Evolutionary conservation across 2,329 filamentous ascomycete species (phyloP).

Genomic region (Penicillium sp.): DNA sequence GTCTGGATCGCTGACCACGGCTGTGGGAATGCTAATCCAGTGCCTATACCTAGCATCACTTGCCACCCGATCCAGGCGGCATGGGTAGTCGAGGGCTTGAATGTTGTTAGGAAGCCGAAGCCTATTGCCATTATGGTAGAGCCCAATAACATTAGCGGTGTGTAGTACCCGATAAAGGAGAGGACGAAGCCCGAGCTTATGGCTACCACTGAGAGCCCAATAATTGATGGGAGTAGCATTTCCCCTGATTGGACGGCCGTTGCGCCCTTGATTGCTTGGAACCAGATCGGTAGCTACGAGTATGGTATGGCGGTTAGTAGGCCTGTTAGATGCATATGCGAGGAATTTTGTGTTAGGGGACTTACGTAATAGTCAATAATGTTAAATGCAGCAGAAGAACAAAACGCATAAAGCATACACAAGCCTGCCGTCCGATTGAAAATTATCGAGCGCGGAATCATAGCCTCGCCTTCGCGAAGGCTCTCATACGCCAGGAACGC

Average conservation of each 20-base stretch:
- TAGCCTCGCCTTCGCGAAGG: not conserved
- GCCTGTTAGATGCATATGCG: not conserved
- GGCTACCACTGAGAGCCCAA: not conserved
- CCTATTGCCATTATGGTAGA: not conserved
- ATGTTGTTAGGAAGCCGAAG: not conserved
- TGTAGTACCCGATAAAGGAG: not conserved
- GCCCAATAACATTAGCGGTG: not conserved
- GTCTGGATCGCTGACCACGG: no score
- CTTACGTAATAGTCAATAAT: not conserved
- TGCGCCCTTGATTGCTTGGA: constrained; percentile 1
- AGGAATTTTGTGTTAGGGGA: not conserved
- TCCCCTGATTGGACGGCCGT: not conserved
- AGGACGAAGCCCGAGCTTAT: not conserved
- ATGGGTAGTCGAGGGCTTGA: not conserved
- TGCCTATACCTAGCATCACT: not conserved
- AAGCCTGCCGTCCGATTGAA: not conserved
- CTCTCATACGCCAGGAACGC: not conserved
- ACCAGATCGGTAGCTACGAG: not conserved
- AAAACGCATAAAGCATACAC: not conserved
- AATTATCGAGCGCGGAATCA: not conserved
- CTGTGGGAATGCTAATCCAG: no score
- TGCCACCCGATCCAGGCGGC: constrained; percentile 5
- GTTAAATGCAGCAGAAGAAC: not conserved
- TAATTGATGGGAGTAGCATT: not conserved
- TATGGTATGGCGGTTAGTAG: not conserved